Conservation (phyloP, 306 rosid genomes). For the Cyamopsis tetragonoloba region DNA sequence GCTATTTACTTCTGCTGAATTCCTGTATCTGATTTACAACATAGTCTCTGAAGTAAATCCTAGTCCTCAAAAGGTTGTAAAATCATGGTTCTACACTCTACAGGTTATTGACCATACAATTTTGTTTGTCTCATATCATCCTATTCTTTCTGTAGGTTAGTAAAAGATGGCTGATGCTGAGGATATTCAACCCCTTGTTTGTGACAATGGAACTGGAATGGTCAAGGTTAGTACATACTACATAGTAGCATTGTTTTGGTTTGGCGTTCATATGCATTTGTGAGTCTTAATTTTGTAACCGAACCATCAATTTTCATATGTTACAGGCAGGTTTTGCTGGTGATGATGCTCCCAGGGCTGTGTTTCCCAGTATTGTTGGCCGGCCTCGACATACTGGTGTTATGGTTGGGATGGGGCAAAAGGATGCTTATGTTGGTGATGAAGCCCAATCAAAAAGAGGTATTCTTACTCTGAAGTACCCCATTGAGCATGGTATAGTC, state of each 20-base stretch:
- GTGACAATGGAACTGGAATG: conserved; percentile 89
- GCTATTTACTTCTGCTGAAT: neutral
- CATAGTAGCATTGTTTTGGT: conserved; percentile 6
- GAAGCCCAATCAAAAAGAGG: conserved; percentile 87
- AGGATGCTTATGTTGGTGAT: conserved; percentile 80
- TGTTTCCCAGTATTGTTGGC: conserved; percentile 78
- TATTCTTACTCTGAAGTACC: conserved; percentile 79
- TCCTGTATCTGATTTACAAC: neutral
- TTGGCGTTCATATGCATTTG: neutral
- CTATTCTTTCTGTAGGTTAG: conserved; percentile 24
- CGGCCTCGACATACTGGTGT: conserved; percentile 85
- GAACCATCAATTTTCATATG: neutral
- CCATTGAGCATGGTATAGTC: conserved; percentile 81
- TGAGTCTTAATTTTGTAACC: neutral
- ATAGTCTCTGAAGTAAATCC: neutral
- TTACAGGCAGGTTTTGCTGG: conserved; percentile 80
- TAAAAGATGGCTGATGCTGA: conserved; percentile 70
- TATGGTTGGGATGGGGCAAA: conserved; percentile 89
- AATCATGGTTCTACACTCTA: neutral
- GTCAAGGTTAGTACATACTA: conserved; percentile 51
- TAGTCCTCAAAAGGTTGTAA: neutral
- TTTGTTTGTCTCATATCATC: neutral
- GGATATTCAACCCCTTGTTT: conserved; percentile 82
- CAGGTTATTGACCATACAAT: neutral
- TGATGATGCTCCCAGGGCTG: conserved; percentile 90